Conservation (phyloP, 441 rosid genomes). For the Euphorbia schlechtendalii region DNA sequence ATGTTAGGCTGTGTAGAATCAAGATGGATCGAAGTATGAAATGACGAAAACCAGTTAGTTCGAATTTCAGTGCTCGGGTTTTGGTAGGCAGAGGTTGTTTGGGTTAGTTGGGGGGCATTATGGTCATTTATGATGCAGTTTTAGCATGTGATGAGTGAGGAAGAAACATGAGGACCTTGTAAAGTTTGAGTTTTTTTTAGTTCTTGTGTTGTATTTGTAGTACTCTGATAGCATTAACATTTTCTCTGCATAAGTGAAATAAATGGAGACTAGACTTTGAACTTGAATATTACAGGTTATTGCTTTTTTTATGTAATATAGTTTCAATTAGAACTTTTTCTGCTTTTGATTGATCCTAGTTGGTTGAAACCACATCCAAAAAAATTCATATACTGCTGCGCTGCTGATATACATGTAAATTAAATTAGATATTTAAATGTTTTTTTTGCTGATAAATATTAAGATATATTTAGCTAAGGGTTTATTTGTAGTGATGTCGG, state of each 20-base stretch:
- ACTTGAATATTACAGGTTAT: no score
- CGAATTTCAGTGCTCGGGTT: not conserved
- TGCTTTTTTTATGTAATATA: no score
- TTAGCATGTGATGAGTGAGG: not conserved
- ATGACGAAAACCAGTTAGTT: conserved; percentile 6
- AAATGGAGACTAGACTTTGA: not conserved
- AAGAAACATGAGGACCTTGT: not conserved
- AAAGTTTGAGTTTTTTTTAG: conserved; percentile 7
- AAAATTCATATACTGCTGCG: no score
- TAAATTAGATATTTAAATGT: no score
- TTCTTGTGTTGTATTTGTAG: not conserved
- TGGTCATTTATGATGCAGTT: not conserved
- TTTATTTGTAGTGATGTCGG: no score
- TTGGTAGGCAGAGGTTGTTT: no score
- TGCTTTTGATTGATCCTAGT: no score
- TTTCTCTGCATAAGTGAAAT: not conserved
- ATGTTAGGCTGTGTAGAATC: not conserved
- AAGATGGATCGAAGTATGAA: not conserved
- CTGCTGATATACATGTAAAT: no score
- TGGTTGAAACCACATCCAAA: no score
- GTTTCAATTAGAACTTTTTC: not conserved
- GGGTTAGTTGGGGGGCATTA: not conserved
- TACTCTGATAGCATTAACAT: not conserved
- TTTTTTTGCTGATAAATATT: no score
- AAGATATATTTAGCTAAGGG: no score